phyloP scores from a whole-genome alignment of 148 eudicot species.

The Amaranthus palmeri region DNA sequence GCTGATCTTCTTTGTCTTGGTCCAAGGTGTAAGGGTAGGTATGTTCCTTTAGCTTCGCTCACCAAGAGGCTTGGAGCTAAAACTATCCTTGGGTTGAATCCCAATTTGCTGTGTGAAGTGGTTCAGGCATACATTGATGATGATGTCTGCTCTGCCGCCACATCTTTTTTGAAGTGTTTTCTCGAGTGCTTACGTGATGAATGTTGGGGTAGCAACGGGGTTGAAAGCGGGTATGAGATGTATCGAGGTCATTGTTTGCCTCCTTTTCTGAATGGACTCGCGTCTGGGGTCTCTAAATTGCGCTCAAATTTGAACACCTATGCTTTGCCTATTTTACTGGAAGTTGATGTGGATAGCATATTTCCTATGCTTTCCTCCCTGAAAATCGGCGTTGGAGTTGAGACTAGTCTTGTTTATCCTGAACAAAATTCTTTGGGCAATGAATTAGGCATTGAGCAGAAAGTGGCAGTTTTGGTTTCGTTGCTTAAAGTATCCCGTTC shows the following conservation, averaged over 20 bases:
- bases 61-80: conserved; percentile 87
- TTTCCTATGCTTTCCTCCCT: conserved; percentile 74
- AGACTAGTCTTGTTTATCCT: conserved; percentile 32
- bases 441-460: conserved; percentile 54
- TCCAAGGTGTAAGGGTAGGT: conserved; percentile 92
- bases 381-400: conserved; percentile 46
- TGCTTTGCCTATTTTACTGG: conserved; percentile 78
- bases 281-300: conserved; percentile 74
- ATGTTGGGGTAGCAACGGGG: conserved; percentile 79
- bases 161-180: conserved; percentile 87
- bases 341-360: conserved; percentile 81
- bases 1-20: conserved; percentile 76
- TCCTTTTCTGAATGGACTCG: conserved; percentile 74
- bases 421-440: conserved; percentile 35
- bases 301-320: conserved; percentile 90
- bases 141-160: conserved; percentile 92
- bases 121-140: conserved; percentile 73
- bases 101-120: conserved; percentile 61
- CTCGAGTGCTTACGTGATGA: conserved; percentile 90
- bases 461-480: conserved; percentile 87
- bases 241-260: conserved; percentile 76
- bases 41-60: conserved; percentile 82
- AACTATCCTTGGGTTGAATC: conserved; percentile 55
- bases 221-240: conserved; percentile 64
- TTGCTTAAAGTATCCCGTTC: conserved; percentile 85